A percentile compares a stretch with the other conserved stretches of the same genome.
Conservation (phyloP, 192 early-diverging fungal genomes). For the Mortierella hygrophila region DNA sequence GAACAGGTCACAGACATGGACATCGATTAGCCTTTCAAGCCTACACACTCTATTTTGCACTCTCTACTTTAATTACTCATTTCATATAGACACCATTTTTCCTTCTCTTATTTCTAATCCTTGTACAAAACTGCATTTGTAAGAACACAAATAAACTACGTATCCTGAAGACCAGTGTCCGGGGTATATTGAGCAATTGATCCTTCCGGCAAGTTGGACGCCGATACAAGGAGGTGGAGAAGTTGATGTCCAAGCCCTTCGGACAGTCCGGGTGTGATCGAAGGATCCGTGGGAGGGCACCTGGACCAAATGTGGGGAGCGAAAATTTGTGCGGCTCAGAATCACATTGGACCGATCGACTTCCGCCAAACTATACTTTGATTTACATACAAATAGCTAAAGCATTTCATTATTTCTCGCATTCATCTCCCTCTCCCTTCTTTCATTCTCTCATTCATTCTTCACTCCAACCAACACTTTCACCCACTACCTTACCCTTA, state of each 20-base stretch:
- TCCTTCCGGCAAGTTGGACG: not conserved
- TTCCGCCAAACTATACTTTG: not conserved
- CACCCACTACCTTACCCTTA: not conserved
- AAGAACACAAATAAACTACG: slow-evolving; percentile 3
- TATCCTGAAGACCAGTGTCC: not conserved
- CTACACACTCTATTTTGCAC: not conserved
- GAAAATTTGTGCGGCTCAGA: slow-evolving; percentile 18
- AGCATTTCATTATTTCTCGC: not conserved
- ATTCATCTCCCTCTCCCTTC: not conserved
- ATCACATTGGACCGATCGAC: slow-evolving; percentile 34
- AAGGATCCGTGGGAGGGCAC: not conserved
- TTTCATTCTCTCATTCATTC: not conserved
- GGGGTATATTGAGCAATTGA: not conserved
- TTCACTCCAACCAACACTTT: not conserved
- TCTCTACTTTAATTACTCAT: not conserved
- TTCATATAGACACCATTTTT: not conserved
- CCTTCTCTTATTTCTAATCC: not conserved
- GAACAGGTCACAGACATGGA: slow-evolving; percentile 47
- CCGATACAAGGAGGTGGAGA: not conserved
- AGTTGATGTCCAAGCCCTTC: not conserved
- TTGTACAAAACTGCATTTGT: not conserved
- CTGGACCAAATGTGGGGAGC: slow-evolving; percentile 10
- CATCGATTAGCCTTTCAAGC: slow-evolving; percentile 16
- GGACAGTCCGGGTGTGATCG: not conserved
- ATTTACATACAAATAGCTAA: too few relatives aligned